Evolutionary conservation across 805 yeast genomes (phyloP), one percentile per base, ranked within the genome.

Genomic region (Wickerhamomyces bisporus): DNA sequence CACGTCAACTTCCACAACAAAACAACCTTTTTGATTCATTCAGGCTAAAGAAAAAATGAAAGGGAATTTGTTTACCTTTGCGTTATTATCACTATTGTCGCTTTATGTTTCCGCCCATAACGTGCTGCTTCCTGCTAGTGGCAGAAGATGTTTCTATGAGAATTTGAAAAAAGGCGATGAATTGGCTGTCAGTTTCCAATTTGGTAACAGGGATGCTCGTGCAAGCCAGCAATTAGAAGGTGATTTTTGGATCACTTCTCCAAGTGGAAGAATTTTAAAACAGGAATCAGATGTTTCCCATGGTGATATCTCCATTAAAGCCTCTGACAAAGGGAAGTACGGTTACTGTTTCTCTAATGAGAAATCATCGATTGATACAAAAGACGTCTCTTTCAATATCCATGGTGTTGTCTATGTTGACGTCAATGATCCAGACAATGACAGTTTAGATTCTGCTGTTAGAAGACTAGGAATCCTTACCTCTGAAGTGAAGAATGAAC

Each of bases 361-460:
- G 61, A 79, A 76, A 52, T 70, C 86, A 6, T 68, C 76, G 16
- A 58, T 80, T 33, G 76, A 73, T 30, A 86, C 93, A 36, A 83
- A 87, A 62, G 98, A 91, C 58, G 95, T 91, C 27, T 82, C 96
- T 0, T 91, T 91, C 73, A 93, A 91, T 62, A 86, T 91, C 41
- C 96, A 88, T 58, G 98, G 97, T 21, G 87, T 86, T 25, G 78
- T 89, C 39, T 91, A 84, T 58, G 78, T 91, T 36, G 95, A 86
- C 55, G 75, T 78, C 41, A 83, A 80, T 52, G 81, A 80, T 57
- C 84, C 88, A 47, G 74, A 81, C 39, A 70, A 79, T 23, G 86
- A 87, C 58, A 76, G 87, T 42, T 70, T 93, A 52, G 98, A 91
- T 52, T 78, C 81, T 41, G 88, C 95, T 35, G 84, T 91, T 36